These are phyloP conservation scores for Syzygium aromaticum DNA, from an alignment of 345 rosid species.

Conservation along the genomic window DNA sequence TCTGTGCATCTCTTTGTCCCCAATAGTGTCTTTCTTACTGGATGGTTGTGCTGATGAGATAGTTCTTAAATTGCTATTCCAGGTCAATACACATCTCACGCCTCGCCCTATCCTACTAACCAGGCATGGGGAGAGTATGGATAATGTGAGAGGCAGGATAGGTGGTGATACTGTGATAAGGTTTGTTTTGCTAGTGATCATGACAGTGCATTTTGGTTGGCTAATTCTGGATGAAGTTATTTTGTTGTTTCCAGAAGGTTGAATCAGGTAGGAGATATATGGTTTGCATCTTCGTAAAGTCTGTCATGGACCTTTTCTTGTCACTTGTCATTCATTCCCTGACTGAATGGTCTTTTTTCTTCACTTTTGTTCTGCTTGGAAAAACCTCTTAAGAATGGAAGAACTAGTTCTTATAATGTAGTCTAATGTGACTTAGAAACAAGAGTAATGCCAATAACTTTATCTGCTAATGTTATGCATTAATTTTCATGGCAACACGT, in stretches of 20 bases:
- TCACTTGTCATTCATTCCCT: neutral
- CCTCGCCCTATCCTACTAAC: conserved; percentile 98
- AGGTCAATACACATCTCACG: conserved; percentile 98
- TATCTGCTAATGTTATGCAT: neutral
- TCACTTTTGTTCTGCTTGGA: neutral
- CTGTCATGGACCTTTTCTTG: neutral
- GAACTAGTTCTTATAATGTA: neutral
- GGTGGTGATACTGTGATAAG: conserved; percentile 90
- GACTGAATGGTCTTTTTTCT: neutral
- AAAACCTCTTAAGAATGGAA: neutral
- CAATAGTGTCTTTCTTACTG: neutral
- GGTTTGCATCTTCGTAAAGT: neutral
- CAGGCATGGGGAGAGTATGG: conserved; percentile 97
- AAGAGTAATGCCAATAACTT: neutral
- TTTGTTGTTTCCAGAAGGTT: neutral
- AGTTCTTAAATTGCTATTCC: conserved; percentile 6
- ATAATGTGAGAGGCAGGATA: conserved; percentile 94
- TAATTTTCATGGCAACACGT: neutral
- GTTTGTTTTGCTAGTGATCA: conserved; percentile 19
- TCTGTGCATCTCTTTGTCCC: neutral
- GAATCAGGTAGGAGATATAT: neutral
- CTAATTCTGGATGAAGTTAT: neutral
- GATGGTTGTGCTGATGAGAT: neutral
- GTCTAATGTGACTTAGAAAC: neutral
- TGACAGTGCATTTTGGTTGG: neutral